A percentile compares a stretch with the other conserved stretches of the same genome.
Evolutionary conservation across 1,284 basidiomycete genomes (phyloP).

Genomic region (Puccinia hordei): DNA sequence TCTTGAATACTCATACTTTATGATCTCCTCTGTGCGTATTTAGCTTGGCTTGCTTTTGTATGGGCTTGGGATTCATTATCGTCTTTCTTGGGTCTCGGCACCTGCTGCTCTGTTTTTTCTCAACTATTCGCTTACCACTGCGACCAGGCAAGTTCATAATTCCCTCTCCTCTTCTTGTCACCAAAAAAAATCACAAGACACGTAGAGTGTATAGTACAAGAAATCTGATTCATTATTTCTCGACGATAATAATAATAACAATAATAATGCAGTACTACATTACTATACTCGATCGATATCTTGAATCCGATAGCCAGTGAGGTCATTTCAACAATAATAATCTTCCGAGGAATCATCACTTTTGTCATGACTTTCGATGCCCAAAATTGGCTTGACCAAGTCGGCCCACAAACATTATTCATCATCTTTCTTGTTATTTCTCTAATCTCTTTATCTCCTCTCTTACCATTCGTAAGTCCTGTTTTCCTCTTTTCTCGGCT

Average conservation of each 20-base stretch:
- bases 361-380: background rate
- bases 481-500: background rate
- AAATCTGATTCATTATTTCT: background rate
- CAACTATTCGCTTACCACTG: background rate
- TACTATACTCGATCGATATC: constrained; percentile 1
- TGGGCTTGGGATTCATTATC: background rate
- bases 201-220: background rate
- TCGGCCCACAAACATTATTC: background rate
- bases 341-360: background rate
- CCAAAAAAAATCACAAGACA: background rate
- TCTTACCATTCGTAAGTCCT: background rate
- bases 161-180: background rate
- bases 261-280: background rate
- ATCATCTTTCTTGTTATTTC: background rate
- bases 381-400: background rate
- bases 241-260: too few species aligned
- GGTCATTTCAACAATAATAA: background rate
- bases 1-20: too few species aligned
- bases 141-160: background rate
- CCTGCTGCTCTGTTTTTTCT: background rate
- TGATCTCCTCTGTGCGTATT: background rate
- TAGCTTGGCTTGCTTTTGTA: background rate
- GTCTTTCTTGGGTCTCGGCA: background rate
- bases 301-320: constrained; percentile 8
- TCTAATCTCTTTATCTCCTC: background rate